Evolutionary conservation across 1,284 basidiomycete species (phyloP).

Genomic region (Sphaerobolus stellatus): DNA sequence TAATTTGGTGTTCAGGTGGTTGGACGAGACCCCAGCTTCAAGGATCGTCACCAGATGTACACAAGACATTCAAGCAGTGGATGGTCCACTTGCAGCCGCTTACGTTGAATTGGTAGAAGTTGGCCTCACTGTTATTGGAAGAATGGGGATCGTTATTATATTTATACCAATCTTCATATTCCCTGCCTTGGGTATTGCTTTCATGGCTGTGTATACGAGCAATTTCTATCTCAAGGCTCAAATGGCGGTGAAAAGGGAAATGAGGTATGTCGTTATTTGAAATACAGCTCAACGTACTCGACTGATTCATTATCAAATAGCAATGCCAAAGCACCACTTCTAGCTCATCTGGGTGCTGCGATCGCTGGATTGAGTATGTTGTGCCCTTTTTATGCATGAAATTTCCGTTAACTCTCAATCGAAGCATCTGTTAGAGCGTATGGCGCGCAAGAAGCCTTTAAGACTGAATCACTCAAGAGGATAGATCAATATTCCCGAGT

Average conservation of each 20-base stretch:
- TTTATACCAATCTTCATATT: slow-evolving; percentile 30
- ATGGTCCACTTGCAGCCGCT: slow-evolving; percentile 33
- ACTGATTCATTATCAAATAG: too few relatives aligned
- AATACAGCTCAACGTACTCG: too few relatives aligned
- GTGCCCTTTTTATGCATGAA: slow-evolving; percentile 34
- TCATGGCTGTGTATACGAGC: slow-evolving; percentile 36
- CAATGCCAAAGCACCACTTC: slow-evolving; percentile 37
- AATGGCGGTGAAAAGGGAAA: slow-evolving; percentile 39
- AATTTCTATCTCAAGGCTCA: slow-evolving; percentile 46
- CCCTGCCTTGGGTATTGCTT: slow-evolving; percentile 29
- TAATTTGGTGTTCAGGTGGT: slow-evolving; percentile 15
- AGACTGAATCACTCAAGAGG: slow-evolving; percentile 17
- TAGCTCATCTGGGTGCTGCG: slow-evolving; percentile 37
- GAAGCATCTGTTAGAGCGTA: slow-evolving; percentile 34
- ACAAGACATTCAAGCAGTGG: slow-evolving; percentile 39
- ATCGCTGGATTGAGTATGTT: slow-evolving; percentile 32
- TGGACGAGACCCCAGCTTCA: slow-evolving; percentile 42
- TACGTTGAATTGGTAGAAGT: slow-evolving; percentile 15
- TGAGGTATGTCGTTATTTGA: too few relatives aligned
- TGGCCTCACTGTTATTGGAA: slow-evolving; percentile 17
- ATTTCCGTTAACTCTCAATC: slow-evolving; percentile 9
- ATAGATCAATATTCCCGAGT: slow-evolving; percentile 21
- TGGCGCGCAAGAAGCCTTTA: slow-evolving; percentile 20
- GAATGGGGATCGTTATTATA: slow-evolving; percentile 29
- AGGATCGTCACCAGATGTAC: slow-evolving; percentile 41